Base-by-base conservation (phyloP, 805 yeast species). In the Ogataea chonburiensis region DNA sequence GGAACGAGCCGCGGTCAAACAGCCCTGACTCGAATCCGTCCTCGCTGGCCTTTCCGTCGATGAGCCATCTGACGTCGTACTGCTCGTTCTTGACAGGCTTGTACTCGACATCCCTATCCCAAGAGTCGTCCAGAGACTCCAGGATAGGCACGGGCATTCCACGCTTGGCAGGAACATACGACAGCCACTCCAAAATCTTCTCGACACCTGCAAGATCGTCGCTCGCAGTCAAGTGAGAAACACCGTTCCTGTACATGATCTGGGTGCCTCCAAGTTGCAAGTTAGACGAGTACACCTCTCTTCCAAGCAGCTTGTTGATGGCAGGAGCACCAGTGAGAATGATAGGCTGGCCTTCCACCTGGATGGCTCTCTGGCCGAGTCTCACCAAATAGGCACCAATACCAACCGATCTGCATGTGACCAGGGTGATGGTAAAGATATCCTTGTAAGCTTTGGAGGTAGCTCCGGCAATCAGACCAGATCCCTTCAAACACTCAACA, bases 361-460 rank as follows among this genome's bases (percentile, higher is more conserved):
- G 99, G 55, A 93, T 89, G 27, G 98, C 95, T 73, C 99, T 84
- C 74, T 93, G 98, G 57, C 99, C 99, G 50, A 93, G 75, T 67
- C 99, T 84, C 26, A 93, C 98, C 61, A 93, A 74, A 61, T 93
- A 93, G 29, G 99, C 99, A 72, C 99, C 99, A 63, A 93, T 93
- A 81, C 99, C 99, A 56, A 93, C 99, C 34, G 98, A 89, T 75
- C 99, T 82, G 71, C 98, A 89, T n/a, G 98, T 93, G 38, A 93
- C 98, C 63, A 93, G 73, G n/a, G 98, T 91, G 42, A 89, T 79
- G 14, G 99, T 93, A 72, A 93, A 93, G 46, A 93, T 93, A 60
- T 93, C 99, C 63, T 86, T 85, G 77, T 93, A 93, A 14, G 98
- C 98, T 62, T 87, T 81, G 9, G 97, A 86, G 30, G 99, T 93